Conservation (phyloP, 106 monocot species). For the Dendrobium chrysotoxum region DNA sequence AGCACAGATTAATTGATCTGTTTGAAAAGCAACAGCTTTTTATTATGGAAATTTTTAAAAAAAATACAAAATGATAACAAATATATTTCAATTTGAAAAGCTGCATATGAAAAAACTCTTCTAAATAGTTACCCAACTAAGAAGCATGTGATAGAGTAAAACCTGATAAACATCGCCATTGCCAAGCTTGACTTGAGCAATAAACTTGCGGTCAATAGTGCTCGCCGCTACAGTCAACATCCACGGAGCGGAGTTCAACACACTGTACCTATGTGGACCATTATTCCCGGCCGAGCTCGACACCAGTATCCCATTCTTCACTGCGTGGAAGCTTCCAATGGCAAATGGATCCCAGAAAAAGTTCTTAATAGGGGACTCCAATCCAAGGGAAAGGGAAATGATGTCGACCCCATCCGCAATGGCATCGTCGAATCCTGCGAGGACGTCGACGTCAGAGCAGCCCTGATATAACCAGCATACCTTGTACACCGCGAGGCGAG, state of each 20-base stretch:
- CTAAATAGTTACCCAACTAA: no score
- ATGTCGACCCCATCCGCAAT: constrained; percentile 32
- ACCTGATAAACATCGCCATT: constrained; percentile 3
- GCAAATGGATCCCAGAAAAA: constrained; percentile 13
- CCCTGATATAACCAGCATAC: constrained; percentile 3
- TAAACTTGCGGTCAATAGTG: constrained; percentile 16
- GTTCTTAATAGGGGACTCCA: neutral
- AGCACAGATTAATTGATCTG: no score
- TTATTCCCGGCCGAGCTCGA: neutral
- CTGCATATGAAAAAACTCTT: no score
- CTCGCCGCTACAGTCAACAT: constrained; percentile 18
- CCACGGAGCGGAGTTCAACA: constrained; percentile 22
- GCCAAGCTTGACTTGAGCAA: neutral
- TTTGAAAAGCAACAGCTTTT: no score
- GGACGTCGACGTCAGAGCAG: constrained; percentile 8
- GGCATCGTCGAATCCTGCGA: constrained; percentile 22
- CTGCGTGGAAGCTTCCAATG: constrained; percentile 21
- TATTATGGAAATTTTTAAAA: no score
- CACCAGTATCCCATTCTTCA: neutral
- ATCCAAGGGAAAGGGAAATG: constrained; percentile 20
- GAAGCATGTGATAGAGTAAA: neutral
- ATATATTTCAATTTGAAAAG: no score
- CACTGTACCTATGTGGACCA: neutral
- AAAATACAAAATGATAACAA: no score
- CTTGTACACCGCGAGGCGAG: constrained; percentile 19